Evolutionary conservation across 2,329 filamentous ascomycete species (phyloP).

Genomic region (Aspergillus transmontanensis): DNA sequence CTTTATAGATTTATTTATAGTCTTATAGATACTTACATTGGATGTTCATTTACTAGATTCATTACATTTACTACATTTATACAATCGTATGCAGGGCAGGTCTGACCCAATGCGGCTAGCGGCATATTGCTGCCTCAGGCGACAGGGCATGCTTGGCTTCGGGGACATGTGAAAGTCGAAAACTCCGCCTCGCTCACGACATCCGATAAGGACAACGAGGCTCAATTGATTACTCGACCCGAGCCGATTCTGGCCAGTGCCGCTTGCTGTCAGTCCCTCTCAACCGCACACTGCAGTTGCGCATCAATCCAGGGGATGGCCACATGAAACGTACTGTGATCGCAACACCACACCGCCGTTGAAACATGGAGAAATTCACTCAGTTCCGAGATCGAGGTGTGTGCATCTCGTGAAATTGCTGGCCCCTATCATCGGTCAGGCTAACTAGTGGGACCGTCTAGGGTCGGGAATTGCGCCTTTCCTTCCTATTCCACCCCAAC

Average conservation of each 20-base stretch:
- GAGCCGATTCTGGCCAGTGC: not conserved
- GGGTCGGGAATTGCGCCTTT: constrained; percentile 96
- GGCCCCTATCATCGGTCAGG: not conserved
- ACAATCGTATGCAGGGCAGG: too few species aligned
- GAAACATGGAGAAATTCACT: constrained; percentile 86
- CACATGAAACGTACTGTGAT: constrained; percentile 8
- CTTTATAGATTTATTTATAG: too few species aligned
- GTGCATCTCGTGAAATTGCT: constrained; percentile 7
- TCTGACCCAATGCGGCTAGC: not conserved
- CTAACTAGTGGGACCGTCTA: constrained; percentile 40
- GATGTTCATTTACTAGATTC: too few species aligned
- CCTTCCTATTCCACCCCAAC: constrained; percentile 73
- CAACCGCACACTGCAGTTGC: not conserved
- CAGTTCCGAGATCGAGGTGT: constrained; percentile 88
- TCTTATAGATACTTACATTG: too few species aligned
- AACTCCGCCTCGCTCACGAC: not conserved
- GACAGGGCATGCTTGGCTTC: not conserved
- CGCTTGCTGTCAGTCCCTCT: not conserved
- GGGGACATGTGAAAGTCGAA: not conserved
- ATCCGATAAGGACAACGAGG: not conserved
- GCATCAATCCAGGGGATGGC: constrained; percentile 6
- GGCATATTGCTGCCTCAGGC: not conserved
- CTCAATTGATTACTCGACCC: not conserved
- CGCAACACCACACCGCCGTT: not conserved
- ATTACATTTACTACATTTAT: too few species aligned